Base-by-base conservation (phyloP, 2,329 filamentous ascomycete species). In the Fusarium sp. region DNA sequence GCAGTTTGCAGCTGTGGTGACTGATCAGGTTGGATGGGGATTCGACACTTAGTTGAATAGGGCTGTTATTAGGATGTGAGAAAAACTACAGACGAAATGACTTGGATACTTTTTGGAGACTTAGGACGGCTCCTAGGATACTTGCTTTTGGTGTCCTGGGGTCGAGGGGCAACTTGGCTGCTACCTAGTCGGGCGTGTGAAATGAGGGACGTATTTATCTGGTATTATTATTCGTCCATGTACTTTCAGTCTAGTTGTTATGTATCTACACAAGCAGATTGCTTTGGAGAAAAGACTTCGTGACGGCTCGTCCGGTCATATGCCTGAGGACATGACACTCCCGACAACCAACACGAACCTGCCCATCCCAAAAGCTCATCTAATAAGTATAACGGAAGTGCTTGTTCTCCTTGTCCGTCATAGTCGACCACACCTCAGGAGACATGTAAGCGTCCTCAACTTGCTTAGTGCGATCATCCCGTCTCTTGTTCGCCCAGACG, bases 371-470 rank as follows among this genome's bases (percentile, higher is more conserved):
- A 7, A 14, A 15, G 3, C 20, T 6, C 4, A 24, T 52, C n/a
- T 52, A 84, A 47, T 83, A 83, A 2, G 79, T 79, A 72, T 90
- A 89, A 51, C 86, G 82, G 75, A 90, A 89, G 22, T 81, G 82
- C 72, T 82, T 83, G 71, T 90, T 89, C 78, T 90, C 84, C 73
- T 77, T 83, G 64, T 90, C 88, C 9, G 87, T 90, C 79, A 87
- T 76, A 25, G 83, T 81, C 40, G 78, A 79, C 83, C 81, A 89
- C 7, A 80, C 79, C 61, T 84, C 81, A 3, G 79, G 81, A 11
- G 77, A 76, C 79, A 83, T 74, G 68, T 79, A 83, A 3, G 74
- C 73, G 18, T 83, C 83, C 69, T 86, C 82, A 20, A 73, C 77
- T 59, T 81, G 75, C 27, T 76, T 72, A 22, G 73, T 75, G 44